These are phyloP conservation scores for Fusarium marasasianum DNA, from an alignment of 2,329 filamentous ascomycete species.

Conservation along the genomic window DNA sequence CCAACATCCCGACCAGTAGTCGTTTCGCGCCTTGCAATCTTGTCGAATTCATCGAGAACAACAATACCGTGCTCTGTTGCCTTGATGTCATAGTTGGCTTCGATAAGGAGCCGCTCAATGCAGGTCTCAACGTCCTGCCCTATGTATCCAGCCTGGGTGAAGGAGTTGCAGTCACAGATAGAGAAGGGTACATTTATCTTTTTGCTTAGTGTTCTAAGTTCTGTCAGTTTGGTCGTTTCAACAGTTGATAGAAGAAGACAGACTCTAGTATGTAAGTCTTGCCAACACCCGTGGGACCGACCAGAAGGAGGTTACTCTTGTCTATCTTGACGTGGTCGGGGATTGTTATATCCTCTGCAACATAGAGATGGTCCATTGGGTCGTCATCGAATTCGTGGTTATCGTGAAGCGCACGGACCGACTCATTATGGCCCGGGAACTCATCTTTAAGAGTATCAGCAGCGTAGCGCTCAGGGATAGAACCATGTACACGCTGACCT, in stretches of 20 bases:
- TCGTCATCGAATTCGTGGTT: constrained; percentile 44
- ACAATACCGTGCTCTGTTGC: constrained; percentile 92
- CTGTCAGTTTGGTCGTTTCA: constrained; percentile 1
- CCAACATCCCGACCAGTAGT: constrained; percentile 92
- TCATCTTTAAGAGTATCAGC: constrained; percentile 60
- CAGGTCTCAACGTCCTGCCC: constrained; percentile 98
- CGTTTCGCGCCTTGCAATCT: constrained; percentile 89
- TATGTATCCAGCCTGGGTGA: constrained; percentile 97
- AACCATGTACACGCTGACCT: constrained; percentile 63
- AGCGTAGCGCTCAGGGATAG: constrained; percentile 45
- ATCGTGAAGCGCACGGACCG: constrained; percentile 55
- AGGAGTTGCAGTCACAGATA: constrained; percentile 94
- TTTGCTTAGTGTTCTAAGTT: constrained; percentile 83
- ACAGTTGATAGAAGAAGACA: constrained; percentile 32
- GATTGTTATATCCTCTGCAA: constrained; percentile 56
- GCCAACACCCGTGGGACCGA: constrained; percentile 93
- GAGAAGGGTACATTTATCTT: constrained; percentile 95
- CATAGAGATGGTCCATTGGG: constrained; percentile 56
- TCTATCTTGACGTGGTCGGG: constrained; percentile 77
- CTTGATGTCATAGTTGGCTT: constrained; percentile 87
- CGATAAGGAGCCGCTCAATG: constrained; percentile 88
- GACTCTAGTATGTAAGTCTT: constrained; percentile 92
- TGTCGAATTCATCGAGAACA: constrained; percentile 96
- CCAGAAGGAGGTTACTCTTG: constrained; percentile 91
- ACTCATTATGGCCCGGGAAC: constrained; percentile 62